These are phyloP conservation scores for Aspergillus flavus DNA, from an alignment of 2,329 filamentous ascomycete genomes.

Conservation along the genomic window DNA sequence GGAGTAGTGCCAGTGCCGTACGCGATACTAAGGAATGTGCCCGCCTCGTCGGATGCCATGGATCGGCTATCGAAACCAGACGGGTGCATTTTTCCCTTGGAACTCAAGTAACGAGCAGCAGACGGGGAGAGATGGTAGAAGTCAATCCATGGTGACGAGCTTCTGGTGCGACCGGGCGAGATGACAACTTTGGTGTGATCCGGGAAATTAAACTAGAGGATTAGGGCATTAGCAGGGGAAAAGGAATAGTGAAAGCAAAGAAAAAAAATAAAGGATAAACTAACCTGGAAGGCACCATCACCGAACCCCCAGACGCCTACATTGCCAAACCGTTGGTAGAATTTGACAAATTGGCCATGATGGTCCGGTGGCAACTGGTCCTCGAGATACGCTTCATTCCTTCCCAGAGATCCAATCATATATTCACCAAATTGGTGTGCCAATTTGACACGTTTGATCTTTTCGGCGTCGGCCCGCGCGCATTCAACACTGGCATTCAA, in stretches of 20 bases:
- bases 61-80: conserved; percentile 47
- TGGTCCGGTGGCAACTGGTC: conserved; percentile 28
- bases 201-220: conserved; percentile 51
- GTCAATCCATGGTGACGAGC: conserved; percentile 47
- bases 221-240: neutral
- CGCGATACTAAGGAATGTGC: conserved; percentile 44
- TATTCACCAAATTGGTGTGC: conserved; percentile 56
- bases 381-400: conserved; percentile 35
- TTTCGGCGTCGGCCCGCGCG: conserved; percentile 47
- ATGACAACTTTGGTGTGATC: conserved; percentile 56
- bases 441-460: conserved; percentile 51
- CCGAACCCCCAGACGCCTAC: conserved; percentile 57
- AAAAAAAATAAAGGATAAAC: conserved; percentile 4
- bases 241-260: neutral
- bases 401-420: conserved; percentile 52
- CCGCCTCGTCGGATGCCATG: conserved; percentile 44
- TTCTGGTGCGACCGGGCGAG: conserved; percentile 42
- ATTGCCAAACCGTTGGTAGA: conserved; percentile 55
- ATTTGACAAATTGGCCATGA: conserved; percentile 50
- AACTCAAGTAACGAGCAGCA: conserved; percentile 46
- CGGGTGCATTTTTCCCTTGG: conserved; percentile 46
- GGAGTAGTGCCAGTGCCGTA: conserved; percentile 37
- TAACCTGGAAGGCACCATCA: conserved; percentile 50
- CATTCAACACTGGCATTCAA: conserved; percentile 33
- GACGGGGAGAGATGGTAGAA: conserved; percentile 53